phyloP scores from a whole-genome alignment of 2,329 filamentous ascomycete genomes.

The Pseudocercospora cruenta region DNA sequence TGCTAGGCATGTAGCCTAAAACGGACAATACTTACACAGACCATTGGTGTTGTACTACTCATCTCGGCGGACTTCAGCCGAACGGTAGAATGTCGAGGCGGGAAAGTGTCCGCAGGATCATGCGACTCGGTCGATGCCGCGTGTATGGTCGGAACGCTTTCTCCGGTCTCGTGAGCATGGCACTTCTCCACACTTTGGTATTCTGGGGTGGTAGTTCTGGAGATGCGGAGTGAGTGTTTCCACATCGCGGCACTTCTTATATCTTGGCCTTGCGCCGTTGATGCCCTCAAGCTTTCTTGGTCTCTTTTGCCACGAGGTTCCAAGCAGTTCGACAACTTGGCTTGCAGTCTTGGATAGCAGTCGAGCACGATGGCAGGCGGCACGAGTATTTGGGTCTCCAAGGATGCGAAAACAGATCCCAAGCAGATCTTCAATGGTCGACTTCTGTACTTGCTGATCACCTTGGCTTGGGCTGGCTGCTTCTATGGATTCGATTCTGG shows the following conservation, averaged over 20 bases:
- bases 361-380: slow-evolving; percentile 17
- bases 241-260: slow-evolving; percentile 2
- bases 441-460: slow-evolving; percentile 22
- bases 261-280: slow-evolving; percentile 9
- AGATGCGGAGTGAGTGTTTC: slow-evolving; percentile 14
- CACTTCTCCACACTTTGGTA: slow-evolving; percentile 6
- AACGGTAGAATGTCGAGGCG: background rate
- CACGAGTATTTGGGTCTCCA: slow-evolving; percentile 24
- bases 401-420: slow-evolving; percentile 25
- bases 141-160: slow-evolving; percentile 6
- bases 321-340: slow-evolving; percentile 10
- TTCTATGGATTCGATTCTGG: slow-evolving; percentile 28
- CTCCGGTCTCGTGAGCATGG: slow-evolving; percentile 3
- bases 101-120: background rate
- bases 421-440: slow-evolving; percentile 24
- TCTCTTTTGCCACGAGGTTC: slow-evolving; percentile 4
- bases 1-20: slow-evolving; percentile 3
- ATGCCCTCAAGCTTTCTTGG: slow-evolving; percentile 1
- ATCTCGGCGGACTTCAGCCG: slow-evolving; percentile 9
- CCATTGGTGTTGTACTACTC: background rate
- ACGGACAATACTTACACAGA: background rate
- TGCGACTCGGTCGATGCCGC: slow-evolving; percentile 9
- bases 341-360: background rate
- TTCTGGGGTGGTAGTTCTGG: slow-evolving; percentile 8
- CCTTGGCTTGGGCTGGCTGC: slow-evolving; percentile 24